Percentiles rank a stretch among this genome's conserved stretches.
Evolutionary conservation across 345 rosid genomes (phyloP).

Genomic region (Rhodamnia argentea): DNA sequence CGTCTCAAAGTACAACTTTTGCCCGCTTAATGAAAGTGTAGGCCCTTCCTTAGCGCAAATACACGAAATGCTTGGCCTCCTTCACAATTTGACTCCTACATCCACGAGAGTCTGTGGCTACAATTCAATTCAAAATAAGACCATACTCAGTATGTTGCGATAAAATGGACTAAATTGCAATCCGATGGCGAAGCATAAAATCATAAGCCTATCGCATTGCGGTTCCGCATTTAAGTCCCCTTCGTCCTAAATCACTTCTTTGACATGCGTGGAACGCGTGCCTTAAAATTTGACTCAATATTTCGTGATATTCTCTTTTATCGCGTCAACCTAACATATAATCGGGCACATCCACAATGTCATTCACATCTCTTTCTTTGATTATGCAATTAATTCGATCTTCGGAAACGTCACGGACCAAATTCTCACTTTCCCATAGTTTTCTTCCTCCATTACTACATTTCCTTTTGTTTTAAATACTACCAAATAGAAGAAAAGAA

Average conservation of each 20-base stretch:
- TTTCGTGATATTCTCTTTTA: accelerated
- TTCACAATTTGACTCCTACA: not conserved
- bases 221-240: too few relatives aligned
- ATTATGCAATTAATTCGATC: not conserved
- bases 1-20: not conserved
- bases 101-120: not conserved
- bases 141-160: not conserved
- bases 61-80: not conserved
- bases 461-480: not conserved
- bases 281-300: too few relatives aligned
- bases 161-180: not conserved
- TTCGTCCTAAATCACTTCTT: too few relatives aligned
- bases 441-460: not conserved
- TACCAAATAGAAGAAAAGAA: not conserved
- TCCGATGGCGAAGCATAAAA: not conserved
- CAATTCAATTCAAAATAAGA: not conserved
- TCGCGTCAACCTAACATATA: accelerated
- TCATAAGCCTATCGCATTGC: too few relatives aligned
- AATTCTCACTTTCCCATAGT: not conserved
- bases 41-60: not conserved
- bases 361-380: not conserved
- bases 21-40: not conserved
- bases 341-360: not conserved
- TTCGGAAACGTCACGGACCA: not conserved
- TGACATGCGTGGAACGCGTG: too few relatives aligned